Conservation (phyloP, 805 yeast species). For the Saccharomycopsis sp. region DNA sequence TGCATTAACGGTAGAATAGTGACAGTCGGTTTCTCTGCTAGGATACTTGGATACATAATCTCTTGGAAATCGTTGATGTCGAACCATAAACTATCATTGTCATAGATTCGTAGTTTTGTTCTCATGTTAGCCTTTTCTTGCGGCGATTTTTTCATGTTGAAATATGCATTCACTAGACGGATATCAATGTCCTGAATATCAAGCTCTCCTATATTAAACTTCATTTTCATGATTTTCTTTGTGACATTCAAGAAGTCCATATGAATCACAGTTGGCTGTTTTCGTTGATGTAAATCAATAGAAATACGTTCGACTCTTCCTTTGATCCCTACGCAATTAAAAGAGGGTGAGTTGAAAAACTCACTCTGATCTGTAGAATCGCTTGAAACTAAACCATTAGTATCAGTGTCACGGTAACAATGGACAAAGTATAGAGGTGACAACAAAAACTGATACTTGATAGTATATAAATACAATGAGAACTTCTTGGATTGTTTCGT, state of each 20-base stretch:
- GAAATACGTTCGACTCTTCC: constrained; percentile 48
- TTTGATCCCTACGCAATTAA: constrained; percentile 66
- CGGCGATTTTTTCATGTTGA: constrained; percentile 28
- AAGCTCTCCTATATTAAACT: constrained; percentile 62
- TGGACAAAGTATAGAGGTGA: constrained; percentile 73
- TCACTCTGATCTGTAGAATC: background rate
- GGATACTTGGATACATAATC: constrained; percentile 38
- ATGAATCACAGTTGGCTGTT: constrained; percentile 39
- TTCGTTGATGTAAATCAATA: constrained; percentile 63
- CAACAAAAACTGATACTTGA: constrained; percentile 70
- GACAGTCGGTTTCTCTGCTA: constrained; percentile 35
- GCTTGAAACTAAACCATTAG: background rate
- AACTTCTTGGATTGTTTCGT: constrained; percentile 54
- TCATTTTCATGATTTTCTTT: constrained; percentile 45
- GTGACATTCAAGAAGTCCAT: constrained; percentile 42
- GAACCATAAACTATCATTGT: constrained; percentile 52
- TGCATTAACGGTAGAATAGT: constrained; percentile 54
- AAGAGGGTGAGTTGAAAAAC: constrained; percentile 12
- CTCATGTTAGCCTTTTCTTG: constrained; percentile 13
- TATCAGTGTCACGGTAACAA: constrained; percentile 48
- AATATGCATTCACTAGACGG: constrained; percentile 45
- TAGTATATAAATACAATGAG: constrained; percentile 66
- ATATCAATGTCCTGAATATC: constrained; percentile 51
- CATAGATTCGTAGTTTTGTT: constrained; percentile 36
- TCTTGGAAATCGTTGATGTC: constrained; percentile 59